Evolutionary conservation across 371 early-diverging fungal genomes (phyloP).

Genomic region (Chytridium lagenaria): DNA sequence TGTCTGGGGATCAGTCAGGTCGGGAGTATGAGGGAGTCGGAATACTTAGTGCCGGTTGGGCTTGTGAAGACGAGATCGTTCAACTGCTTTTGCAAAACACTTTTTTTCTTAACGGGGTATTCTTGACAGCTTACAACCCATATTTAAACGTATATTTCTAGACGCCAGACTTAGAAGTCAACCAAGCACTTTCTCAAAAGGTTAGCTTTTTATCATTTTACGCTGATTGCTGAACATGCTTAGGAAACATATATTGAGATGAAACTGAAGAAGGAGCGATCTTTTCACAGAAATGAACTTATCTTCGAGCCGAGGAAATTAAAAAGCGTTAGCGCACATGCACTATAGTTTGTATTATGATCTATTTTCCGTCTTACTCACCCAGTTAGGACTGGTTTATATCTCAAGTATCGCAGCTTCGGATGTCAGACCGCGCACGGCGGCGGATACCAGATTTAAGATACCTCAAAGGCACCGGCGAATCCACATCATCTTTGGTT

Average conservation of each 20-base stretch:
- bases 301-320: slow-evolving; percentile 83
- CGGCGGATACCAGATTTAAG: slow-evolving; percentile 20
- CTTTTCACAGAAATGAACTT: slow-evolving; percentile 78
- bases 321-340: slow-evolving; percentile 73
- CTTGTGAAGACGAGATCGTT: slow-evolving; percentile 74
- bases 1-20: slow-evolving; percentile 59
- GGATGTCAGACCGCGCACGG: slow-evolving; percentile 26
- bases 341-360: slow-evolving; percentile 83
- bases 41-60: slow-evolving; percentile 79
- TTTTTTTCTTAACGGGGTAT: slow-evolving; percentile 59
- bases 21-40: slow-evolving; percentile 50
- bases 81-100: slow-evolving; percentile 70
- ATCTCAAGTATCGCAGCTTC: slow-evolving; percentile 56
- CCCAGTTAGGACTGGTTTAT: slow-evolving; percentile 71
- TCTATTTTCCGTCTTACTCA: too few relatives aligned
- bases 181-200: slow-evolving; percentile 36
- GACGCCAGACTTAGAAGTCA: slow-evolving; percentile 32
- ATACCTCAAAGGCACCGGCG: slow-evolving; percentile 15
- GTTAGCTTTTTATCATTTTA: slow-evolving; percentile 25
- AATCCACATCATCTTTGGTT: slow-evolving; percentile 25
- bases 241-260: slow-evolving; percentile 80
- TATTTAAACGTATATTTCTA: background rate
- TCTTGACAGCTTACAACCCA: background rate
- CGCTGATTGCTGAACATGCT: background rate
- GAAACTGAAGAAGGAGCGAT: slow-evolving; percentile 79